Conservation (phyloP, 2,329 filamentous ascomycete genomes). For the Didymella exigua region DNA sequence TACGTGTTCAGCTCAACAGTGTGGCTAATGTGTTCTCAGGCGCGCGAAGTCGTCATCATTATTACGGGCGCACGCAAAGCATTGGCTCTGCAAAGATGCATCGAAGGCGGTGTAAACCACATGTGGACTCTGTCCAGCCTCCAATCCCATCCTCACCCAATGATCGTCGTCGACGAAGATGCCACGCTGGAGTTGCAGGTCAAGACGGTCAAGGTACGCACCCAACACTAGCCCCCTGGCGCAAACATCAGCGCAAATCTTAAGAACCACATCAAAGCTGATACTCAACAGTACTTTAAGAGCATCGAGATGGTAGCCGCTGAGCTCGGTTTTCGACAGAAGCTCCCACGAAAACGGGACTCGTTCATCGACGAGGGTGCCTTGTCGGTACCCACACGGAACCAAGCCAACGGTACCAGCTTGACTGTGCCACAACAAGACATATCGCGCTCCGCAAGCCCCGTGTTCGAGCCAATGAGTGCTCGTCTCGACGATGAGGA, state of each 20-base stretch:
- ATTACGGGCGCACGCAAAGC: constrained; percentile 83
- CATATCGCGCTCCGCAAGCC: constrained; percentile 42
- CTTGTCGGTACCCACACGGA: constrained; percentile 24
- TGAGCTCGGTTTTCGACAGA: constrained; percentile 54
- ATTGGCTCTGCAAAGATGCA: constrained; percentile 76
- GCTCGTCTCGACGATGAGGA: constrained; percentile 38
- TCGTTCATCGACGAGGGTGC: constrained; percentile 39
- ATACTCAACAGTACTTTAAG: constrained; percentile 52
- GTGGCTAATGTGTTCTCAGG: constrained; percentile 45
- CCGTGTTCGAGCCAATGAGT: constrained; percentile 44
- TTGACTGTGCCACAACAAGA: constrained; percentile 40
- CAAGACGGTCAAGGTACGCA: constrained; percentile 46
- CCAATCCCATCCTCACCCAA: constrained; percentile 79
- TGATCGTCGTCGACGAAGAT: constrained; percentile 85
- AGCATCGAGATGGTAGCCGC: constrained; percentile 55
- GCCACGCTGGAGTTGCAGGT: constrained; percentile 56
- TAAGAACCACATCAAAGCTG: constrained; percentile 7
- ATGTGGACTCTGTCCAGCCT: constrained; percentile 88
- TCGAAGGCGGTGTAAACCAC: constrained; percentile 83
- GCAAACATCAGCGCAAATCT: neutral
- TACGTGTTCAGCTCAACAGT: constrained; percentile 11
- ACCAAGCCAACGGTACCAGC: constrained; percentile 29
- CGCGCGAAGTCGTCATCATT: constrained; percentile 80
- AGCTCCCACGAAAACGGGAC: constrained; percentile 48
- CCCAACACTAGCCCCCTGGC: constrained; percentile 5